Evolutionary conservation across 768 basidiomycete species (phyloP).

Genomic region (Aureoboletus auriporus): DNA sequence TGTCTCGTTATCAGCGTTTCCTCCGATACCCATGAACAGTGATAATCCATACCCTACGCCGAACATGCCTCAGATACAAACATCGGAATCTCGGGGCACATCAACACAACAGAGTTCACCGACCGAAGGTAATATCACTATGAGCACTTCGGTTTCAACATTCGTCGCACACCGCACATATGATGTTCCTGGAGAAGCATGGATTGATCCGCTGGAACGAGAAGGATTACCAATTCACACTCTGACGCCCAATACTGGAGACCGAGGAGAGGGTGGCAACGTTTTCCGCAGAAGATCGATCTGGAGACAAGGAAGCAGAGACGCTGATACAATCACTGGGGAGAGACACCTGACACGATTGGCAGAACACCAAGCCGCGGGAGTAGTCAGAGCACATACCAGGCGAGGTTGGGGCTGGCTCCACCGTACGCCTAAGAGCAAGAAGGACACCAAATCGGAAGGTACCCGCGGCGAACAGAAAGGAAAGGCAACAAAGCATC

Average conservation of each 20-base stretch:
- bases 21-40: neutral
- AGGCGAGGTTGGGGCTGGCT: slow-evolving; percentile 25
- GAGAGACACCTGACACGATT: slow-evolving; percentile 26
- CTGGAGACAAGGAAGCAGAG: slow-evolving; percentile 11
- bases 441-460: neutral
- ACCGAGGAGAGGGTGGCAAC: neutral
- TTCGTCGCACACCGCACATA: slow-evolving; percentile 27
- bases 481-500: slow-evolving; percentile 5
- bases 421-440: slow-evolving; percentile 5
- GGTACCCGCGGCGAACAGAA: neutral
- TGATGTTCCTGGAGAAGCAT: slow-evolving; percentile 47
- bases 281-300: slow-evolving; percentile 16
- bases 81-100: slow-evolving; percentile 5
- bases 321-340: neutral
- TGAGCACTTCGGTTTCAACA: slow-evolving; percentile 9
- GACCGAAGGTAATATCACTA: neutral
- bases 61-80: slow-evolving; percentile 1
- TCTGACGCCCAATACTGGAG: slow-evolving; percentile 18
- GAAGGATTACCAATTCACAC: slow-evolving; percentile 53
- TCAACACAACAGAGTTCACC: slow-evolving; percentile 9
- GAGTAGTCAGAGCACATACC: slow-evolving; percentile 44
- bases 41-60: slow-evolving; percentile 18
- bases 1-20: neutral
- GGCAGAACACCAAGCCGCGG: slow-evolving; percentile 34
- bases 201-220: slow-evolving; percentile 59